These are phyloP conservation scores for Solanum etuberosum DNA, from an alignment of 257 asterid genomes.

Conservation along the genomic window DNA sequence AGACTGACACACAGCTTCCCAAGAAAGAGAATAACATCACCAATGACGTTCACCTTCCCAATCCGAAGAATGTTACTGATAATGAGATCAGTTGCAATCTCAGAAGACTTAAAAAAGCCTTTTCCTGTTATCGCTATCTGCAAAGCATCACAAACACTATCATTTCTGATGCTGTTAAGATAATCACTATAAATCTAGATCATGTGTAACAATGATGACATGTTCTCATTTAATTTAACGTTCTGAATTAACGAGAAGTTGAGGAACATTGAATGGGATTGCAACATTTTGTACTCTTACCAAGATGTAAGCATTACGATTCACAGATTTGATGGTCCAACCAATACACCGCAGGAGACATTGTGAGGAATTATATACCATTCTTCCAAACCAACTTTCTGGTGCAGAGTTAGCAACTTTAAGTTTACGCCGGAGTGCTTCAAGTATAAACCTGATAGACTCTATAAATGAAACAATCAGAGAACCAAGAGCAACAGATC, in stretches of 20 bases:
- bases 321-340: slow-evolving; percentile 73
- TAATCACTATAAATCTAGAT: background rate
- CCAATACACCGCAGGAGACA: slow-evolving; percentile 56
- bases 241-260: background rate
- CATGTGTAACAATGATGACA: background rate
- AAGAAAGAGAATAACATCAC: slow-evolving; percentile 87
- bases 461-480: slow-evolving; percentile 59
- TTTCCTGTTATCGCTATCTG: slow-evolving; percentile 98
- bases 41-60: slow-evolving; percentile 87
- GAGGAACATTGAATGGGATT: background rate
- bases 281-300: slow-evolving; percentile 29
- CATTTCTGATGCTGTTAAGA: background rate
- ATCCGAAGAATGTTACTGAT: slow-evolving; percentile 86
- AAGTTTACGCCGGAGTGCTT: slow-evolving; percentile 85
- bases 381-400: slow-evolving; percentile 56
- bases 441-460: slow-evolving; percentile 80
- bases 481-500: slow-evolving; percentile 93
- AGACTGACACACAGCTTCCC: slow-evolving; percentile 98
- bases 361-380: slow-evolving; percentile 42
- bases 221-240: background rate
- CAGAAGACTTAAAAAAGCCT: slow-evolving; percentile 81
- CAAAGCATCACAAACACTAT: background rate
- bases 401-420: slow-evolving; percentile 51
- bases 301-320: slow-evolving; percentile 93
- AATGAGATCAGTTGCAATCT: slow-evolving; percentile 88